Evolutionary conservation across 768 basidiomycete species (phyloP).

Genomic region (Daedalea quercina): DNA sequence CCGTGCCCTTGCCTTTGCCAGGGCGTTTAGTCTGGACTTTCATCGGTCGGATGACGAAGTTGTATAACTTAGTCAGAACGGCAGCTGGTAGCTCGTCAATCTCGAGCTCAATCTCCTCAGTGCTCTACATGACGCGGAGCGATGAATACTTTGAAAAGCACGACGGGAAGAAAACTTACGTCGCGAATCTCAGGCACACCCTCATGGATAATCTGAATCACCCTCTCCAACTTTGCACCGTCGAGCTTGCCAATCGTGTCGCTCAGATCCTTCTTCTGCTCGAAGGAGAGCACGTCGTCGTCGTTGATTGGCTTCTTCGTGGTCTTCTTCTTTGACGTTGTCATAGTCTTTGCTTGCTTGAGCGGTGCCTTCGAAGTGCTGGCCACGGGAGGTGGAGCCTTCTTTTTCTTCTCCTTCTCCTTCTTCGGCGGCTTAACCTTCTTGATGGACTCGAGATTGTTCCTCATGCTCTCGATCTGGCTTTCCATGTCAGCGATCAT

Average conservation of each 20-base stretch:
- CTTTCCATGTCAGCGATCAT: conserved; percentile 72
- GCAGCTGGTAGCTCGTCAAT: conserved; percentile 85
- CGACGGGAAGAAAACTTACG: conserved; percentile 44
- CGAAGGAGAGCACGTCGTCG: conserved; percentile 83
- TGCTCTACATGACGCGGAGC: conserved; percentile 50
- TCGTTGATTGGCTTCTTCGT: conserved; percentile 60
- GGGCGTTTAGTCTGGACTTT: conserved; percentile 49
- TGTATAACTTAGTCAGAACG: conserved; percentile 91
- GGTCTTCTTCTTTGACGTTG: conserved; percentile 50
- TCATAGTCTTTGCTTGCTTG: conserved; percentile 36
- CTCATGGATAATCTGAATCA: conserved; percentile 92
- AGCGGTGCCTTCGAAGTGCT: conserved; percentile 53
- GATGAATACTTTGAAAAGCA: neutral
- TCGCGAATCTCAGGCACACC: conserved; percentile 91
- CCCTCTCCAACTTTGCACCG: conserved; percentile 76
- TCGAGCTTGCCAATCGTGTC: conserved; percentile 89
- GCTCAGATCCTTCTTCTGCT: conserved; percentile 97
- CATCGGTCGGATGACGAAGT: conserved; percentile 82
- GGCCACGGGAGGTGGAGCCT: conserved; percentile 38
- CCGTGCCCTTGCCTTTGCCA: conserved; percentile 71
- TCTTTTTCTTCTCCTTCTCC: conserved; percentile 63
- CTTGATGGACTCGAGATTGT: conserved; percentile 59
- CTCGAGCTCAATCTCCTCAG: conserved; percentile 97
- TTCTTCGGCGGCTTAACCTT: conserved; percentile 51
- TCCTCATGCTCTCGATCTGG: conserved; percentile 74